Percentiles rank a stretch among this genome's conserved stretches.
These are phyloP conservation scores for Coniochaeta sp. DNA, from an alignment of 2,329 filamentous ascomycete species.

Conservation along the genomic window DNA sequence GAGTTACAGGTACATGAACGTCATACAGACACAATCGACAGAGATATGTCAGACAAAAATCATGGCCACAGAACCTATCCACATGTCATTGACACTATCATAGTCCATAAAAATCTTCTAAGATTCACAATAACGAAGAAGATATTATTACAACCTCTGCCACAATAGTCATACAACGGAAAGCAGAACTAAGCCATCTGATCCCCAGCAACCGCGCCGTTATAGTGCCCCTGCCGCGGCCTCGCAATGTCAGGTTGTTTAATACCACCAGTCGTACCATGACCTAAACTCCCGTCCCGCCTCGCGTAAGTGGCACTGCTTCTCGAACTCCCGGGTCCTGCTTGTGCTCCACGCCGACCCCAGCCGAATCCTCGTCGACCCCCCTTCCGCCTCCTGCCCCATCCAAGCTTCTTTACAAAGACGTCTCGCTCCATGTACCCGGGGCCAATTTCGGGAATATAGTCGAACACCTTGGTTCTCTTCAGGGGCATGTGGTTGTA, in stretches of 20 bases:
- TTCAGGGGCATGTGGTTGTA: constrained; percentile 57
- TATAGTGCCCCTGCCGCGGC: not conserved
- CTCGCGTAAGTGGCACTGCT: not conserved
- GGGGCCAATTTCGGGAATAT: constrained; percentile 4
- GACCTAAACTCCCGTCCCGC: not conserved
- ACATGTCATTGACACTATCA: no score
- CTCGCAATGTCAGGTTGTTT: not conserved
- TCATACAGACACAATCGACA: no score
- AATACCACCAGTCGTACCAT: not conserved
- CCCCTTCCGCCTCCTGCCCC: constrained; percentile 9
- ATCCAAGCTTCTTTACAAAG: constrained; percentile 11
- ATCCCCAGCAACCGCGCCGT: not conserved
- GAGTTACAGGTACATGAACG: no score
- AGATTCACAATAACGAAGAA: no score
- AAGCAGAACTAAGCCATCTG: not conserved
- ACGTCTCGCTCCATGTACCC: constrained; percentile 7
- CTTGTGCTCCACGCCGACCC: not conserved
- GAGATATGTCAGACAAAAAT: no score
- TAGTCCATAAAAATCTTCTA: not conserved
- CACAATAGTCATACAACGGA: not conserved
- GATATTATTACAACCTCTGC: not conserved
- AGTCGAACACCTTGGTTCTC: constrained; percentile 22
- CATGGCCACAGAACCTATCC: no score
- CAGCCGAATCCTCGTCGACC: not conserved
- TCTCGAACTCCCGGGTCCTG: not conserved